These are phyloP conservation scores for Mortierella claussenii DNA, from an alignment of 192 early-diverging fungal species.

Conservation along the genomic window DNA sequence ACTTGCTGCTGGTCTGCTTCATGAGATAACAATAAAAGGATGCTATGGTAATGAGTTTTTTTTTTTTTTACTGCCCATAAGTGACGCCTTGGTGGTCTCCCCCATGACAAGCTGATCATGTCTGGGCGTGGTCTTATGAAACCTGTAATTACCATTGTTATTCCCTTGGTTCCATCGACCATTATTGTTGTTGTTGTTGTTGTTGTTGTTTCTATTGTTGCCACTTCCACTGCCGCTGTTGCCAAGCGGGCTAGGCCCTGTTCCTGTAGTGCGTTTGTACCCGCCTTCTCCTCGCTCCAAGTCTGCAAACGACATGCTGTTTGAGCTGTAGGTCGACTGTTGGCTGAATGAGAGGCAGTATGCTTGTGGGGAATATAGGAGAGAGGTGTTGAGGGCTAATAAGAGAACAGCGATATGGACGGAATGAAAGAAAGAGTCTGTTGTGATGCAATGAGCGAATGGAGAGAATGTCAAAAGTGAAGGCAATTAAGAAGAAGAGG, in stretches of 20 bases:
- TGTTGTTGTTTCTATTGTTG: slow-evolving; percentile 7
- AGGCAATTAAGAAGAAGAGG: slow-evolving; percentile 1
- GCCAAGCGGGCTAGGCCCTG: slow-evolving; percentile 18
- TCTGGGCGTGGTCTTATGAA: neutral
- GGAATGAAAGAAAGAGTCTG: too few species aligned
- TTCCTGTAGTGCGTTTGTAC: slow-evolving; percentile 12
- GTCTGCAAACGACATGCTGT: slow-evolving; percentile 78
- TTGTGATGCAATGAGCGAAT: too few species aligned
- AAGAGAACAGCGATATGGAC: too few species aligned
- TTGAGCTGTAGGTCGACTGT: too few species aligned
- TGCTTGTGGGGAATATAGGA: too few species aligned
- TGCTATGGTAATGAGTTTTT: neutral
- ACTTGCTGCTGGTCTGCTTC: neutral
- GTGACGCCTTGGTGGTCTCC: too few species aligned
- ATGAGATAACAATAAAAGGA: neutral
- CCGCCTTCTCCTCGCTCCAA: slow-evolving; percentile 63
- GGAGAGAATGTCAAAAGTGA: neutral
- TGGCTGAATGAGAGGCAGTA: too few species aligned
- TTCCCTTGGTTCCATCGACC: slow-evolving; percentile 11
- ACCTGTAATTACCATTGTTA: slow-evolving; percentile 6
- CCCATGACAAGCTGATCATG: neutral
- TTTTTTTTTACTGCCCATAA: slow-evolving; percentile 3
- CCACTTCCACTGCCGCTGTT: neutral
- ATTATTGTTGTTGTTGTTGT: slow-evolving; percentile 11
- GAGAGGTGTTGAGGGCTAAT: too few species aligned